Evolutionary conservation across 139 green algal genomes (phyloP), one percentile per base, ranked within the genome.

Genomic region (Closterium sp.): DNA sequence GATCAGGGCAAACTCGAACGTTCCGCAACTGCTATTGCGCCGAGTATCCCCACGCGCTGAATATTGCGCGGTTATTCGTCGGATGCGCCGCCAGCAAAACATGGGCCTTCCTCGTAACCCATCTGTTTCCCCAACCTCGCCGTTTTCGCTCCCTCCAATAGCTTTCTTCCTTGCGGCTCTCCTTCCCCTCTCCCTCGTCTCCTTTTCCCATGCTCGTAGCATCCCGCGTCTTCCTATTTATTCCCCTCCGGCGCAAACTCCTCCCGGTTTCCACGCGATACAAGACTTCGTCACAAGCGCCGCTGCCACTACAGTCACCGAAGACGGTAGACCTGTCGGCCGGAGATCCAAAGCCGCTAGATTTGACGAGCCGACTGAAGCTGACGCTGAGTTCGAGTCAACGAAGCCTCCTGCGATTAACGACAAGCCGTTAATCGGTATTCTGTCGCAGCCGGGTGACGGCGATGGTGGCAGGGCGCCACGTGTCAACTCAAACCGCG

Each of bases 401-500:
- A 32, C 83, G 83, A 86, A 86, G 21, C 83, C 83, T 32, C 83
- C 83, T 32, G 83, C 83, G 30, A 19, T 86, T 9, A 32, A 86
- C 83, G 30, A 32, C 83, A 86, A 86, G 83, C 86, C 86, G 35
- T 33, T 89, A 31, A 81, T 89, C 36, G 86, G 86, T 25, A 81
- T 89, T 69, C 86, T 89, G 19, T 89, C 86, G 86, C 86, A 89
- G 86, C n/a, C 86, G 25, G 86, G 86, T 9, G 86, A 89, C 86
- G 86, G 86, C 86, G 86, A 89, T 81, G 88, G 81, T 85, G 84
- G 86, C 3, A 31, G 21, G 25, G 83, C 83, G 83, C 83, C 83
- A 33, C 83, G 83, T 10, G 30, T 86, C 83, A 86, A 76, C 55
- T 76, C 4, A 19, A 76, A 76, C 12, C 55, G 25, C 16, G 55